Evolutionary conservation across 202 grass and related monocot species (phyloP), one percentile per base, ranked within the genome.

Genomic region (Schoenoplectus tabernaemontani): DNA sequence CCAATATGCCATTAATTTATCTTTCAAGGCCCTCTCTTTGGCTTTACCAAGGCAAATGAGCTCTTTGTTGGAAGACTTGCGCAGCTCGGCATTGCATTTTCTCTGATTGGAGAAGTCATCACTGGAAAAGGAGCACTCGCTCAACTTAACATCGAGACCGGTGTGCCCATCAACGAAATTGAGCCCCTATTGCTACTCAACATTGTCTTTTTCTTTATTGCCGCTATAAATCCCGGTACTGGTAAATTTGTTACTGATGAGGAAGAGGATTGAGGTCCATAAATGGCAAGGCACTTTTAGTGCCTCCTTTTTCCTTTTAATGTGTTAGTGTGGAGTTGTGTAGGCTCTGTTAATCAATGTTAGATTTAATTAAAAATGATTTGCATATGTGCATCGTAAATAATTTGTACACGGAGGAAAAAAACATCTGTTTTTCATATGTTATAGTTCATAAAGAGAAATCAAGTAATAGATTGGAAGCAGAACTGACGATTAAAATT

Each of bases 1-100:
- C 9, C 26, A 58, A 36, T 60, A 84, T n/a, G n/a, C n/a, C n/a
- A n/a, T n/a, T n/a, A n/a, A 39, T 33, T 46, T 46, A 80, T 78
- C 10, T 36, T 80, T 85, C 64, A 83, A 96, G 93, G 94, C 1
- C 96, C 90, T 38, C 85, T 99, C 38, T 99, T 99, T 3, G 96
- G 96, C 22, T 99, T 99, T 89, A 99, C 96, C 6, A 99, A 99
- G 90, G 10, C 96, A 17, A 99, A 99, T 63, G 96, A 99, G 90
- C 92, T 99, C 76, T 99, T 99, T 77, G 96, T 99, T 15, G 96
- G 96, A 59, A 88, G 96, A 83, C 75, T 99, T 68, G 96, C 96
- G 20, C 96, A 99, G 85, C 88, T 99, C 51, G 96, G 96, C 22
- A 90, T 99, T 58, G 96, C 88, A 78, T 96, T 99, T 88, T 99